phyloP scores from a whole-genome alignment of 2,329 filamentous ascomycete genomes.

The Talaromyces piceae region DNA sequence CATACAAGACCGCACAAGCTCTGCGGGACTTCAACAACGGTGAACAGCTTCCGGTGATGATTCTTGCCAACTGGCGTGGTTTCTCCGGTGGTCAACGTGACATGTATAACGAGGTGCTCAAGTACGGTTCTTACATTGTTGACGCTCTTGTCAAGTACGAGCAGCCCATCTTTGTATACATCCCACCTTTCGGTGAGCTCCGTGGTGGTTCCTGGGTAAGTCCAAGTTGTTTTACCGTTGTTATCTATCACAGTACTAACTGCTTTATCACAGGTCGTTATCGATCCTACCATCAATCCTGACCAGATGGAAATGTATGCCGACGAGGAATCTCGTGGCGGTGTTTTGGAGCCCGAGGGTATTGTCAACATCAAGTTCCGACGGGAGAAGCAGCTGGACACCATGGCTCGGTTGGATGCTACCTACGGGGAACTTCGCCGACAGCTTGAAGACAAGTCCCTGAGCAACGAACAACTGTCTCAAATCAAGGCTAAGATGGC shows the following conservation, averaged over 20 bases:
- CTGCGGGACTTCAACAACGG: conserved; percentile 99
- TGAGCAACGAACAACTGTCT: conserved; percentile 66
- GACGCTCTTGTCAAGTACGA: conserved; percentile 97
- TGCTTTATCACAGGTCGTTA: conserved; percentile 62
- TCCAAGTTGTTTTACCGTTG: conserved; percentile 13
- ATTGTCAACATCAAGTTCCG: conserved; percentile 99
- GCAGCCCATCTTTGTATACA: conserved; percentile 98
- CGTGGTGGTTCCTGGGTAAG: conserved; percentile 92
- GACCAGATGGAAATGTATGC: conserved; percentile 99
- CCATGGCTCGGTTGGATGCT: conserved; percentile 88
- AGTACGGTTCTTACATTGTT: conserved; percentile 98
- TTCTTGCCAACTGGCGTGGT: conserved; percentile 98
- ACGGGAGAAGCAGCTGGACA: conserved; percentile 93
- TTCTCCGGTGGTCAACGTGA: conserved; percentile 99
- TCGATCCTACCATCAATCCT: conserved; percentile 97
- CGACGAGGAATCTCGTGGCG: conserved; percentile 86
- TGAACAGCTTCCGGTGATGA: conserved; percentile 97
- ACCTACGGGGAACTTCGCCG: conserved; percentile 78
- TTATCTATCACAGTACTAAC: conserved; percentile 14
- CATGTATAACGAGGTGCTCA: conserved; percentile 99
- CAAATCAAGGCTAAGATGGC: conserved; percentile 78
- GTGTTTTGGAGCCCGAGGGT: conserved; percentile 95
- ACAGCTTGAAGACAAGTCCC: conserved; percentile 59
- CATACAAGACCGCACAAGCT: conserved; percentile 98
- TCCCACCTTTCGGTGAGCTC: conserved; percentile 90